Base-by-base conservation (phyloP, 2,329 filamentous ascomycete species). In the Geosmithia flava region DNA sequence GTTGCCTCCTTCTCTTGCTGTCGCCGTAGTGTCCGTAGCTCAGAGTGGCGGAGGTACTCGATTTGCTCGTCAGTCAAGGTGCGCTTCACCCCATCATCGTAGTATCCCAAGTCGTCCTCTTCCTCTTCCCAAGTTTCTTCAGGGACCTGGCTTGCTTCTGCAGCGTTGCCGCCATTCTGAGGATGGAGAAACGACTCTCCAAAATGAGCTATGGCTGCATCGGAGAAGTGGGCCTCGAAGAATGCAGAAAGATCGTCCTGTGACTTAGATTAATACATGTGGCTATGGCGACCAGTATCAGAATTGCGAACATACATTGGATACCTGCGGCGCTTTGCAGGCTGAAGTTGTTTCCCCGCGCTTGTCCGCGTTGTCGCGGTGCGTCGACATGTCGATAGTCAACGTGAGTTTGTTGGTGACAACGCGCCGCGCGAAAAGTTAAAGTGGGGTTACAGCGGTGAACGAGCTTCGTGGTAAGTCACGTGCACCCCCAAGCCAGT, bases 61-160 rank as follows among this genome's bases (percentile, higher is more conserved):
- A 96, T 87, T 68, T 96, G 87, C 56, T 89, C 86, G 58, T 96
- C 87, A 10, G 90, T 96, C 56, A 97, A 71, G 17, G 89, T 95
- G 41, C 91, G 83, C 61, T 93, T 93, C 52, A 81, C 79, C 3
- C 91, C 90, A 59, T 97, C 90, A 1, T 77, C 66, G 55, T 97
- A 97, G 63, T 87, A 91, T 17, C 89, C 91, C 16, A 96, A 70
- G 1, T 68, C 79, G 58, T 87, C 84, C 40, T 82, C 77, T 23
- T 81, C 78, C 27, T 75, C 72, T 3, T 51, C 49, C 54, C 56
- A 63, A 11, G 37, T 79, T 58, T 86, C 83, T 41, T 81, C 76
- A 27, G 81, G 78, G 27, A 75, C 72, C 3, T 51, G 47, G 54
- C 56, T 62, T 3, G 62, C 54, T 20, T 33, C 27, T 10, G 27